Percentiles rank a stretch among this genome's conserved stretches.
Conservation (phyloP, 2,329 filamentous ascomycete species). For the Paracorniculantispora psalliotae region DNA sequence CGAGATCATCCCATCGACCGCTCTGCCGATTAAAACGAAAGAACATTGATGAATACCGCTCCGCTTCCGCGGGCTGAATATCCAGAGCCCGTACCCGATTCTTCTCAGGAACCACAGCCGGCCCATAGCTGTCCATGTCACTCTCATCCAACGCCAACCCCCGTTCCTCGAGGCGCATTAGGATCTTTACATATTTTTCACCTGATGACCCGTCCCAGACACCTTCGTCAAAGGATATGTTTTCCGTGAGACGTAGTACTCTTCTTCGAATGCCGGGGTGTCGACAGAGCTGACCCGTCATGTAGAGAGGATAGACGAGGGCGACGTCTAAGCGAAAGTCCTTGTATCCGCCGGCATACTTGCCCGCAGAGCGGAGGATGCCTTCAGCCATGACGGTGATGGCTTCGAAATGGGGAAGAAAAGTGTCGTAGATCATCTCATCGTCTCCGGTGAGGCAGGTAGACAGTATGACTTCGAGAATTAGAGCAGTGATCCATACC, state of each 20-base stretch:
- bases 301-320: constrained; percentile 12
- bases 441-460: constrained; percentile 6
- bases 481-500: constrained; percentile 10
- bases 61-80: not conserved
- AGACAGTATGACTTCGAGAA: not conserved
- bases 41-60: not conserved
- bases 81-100: not conserved
- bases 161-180: constrained; percentile 12
- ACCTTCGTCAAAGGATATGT: not conserved
- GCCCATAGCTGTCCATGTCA: not conserved
- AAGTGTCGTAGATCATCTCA: constrained; percentile 12
- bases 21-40: not conserved
- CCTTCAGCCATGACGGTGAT: constrained; percentile 9
- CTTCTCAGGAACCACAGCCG: not conserved
- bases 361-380: not conserved
- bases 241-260: not conserved
- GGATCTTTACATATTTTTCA: not conserved
- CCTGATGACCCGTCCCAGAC: constrained; percentile 8
- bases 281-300: constrained; percentile 13
- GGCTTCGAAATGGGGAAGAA: constrained; percentile 4
- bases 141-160: not conserved
- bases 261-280: constrained; percentile 6
- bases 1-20: not conserved
- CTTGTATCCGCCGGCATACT: not conserved
- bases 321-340: constrained; percentile 10